These are phyloP conservation scores for Colletotrichum cordylinicola DNA, from an alignment of 2,329 filamentous ascomycete species.

Conservation along the genomic window DNA sequence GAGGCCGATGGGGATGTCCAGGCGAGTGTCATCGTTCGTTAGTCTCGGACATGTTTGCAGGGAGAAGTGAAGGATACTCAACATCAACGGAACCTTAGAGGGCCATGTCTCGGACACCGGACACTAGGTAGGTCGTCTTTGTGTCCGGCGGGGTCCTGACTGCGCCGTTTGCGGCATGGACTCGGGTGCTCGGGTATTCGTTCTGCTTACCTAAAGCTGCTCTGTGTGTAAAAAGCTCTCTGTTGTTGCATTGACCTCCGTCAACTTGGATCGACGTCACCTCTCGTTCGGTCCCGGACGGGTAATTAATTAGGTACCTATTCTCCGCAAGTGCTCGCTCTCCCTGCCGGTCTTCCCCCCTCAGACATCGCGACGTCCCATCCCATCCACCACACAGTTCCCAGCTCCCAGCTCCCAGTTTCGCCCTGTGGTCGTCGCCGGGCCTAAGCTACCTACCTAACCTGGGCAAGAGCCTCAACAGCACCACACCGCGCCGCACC, in stretches of 20 bases:
- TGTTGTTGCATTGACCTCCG: not conserved
- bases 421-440: not conserved
- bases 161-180: not conserved
- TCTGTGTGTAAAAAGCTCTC: not conserved
- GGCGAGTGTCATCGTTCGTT: not conserved
- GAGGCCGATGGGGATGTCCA: slow-evolving; percentile 23
- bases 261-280: not conserved
- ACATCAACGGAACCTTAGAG: not conserved
- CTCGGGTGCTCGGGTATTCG: not conserved
- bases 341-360: not conserved
- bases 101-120: not conserved
- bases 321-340: not conserved
- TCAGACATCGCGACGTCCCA: not conserved
- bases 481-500: too few relatives aligned
- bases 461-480: slow-evolving; percentile 12
- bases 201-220: not conserved
- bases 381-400: not conserved
- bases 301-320: not conserved
- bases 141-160: not conserved
- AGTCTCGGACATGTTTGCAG: not conserved
- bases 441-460: not conserved
- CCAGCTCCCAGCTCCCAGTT: not conserved
- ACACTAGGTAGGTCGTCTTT: not conserved
- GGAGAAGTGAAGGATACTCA: not conserved
- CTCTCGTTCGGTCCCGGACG: slow-evolving; percentile 15